A percentile compares a stretch with the other conserved stretches of the same genome.
phyloP scores from a whole-genome alignment of 1,139 yeast genomes.

The Suhomyces bokatorum region DNA sequence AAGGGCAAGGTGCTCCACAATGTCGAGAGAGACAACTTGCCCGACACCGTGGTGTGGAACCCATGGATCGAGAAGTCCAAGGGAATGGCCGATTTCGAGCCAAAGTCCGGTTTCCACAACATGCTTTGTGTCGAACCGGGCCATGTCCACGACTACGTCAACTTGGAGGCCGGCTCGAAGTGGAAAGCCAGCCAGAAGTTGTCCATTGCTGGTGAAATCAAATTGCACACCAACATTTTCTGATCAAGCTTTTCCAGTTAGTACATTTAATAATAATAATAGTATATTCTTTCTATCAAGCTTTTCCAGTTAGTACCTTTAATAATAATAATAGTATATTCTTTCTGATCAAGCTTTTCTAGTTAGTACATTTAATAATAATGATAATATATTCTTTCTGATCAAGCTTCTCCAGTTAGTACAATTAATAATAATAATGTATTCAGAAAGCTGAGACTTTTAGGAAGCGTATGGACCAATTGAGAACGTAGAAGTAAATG shows the following conservation, averaged over 20 bases:
- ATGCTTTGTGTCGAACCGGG: slow-evolving; percentile 98
- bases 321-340: too few relatives aligned
- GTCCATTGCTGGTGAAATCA: slow-evolving; percentile 44
- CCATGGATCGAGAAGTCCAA: slow-evolving; percentile 86
- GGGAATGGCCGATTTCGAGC: slow-evolving; percentile 84
- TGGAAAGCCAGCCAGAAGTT: slow-evolving; percentile 58
- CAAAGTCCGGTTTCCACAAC: slow-evolving; percentile 75
- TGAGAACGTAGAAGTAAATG: too few relatives aligned
- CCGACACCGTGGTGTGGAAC: slow-evolving; percentile 96
- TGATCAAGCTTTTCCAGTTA: slow-evolving; percentile 7
- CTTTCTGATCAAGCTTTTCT: slow-evolving; percentile 17
- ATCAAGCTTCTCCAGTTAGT: too few relatives aligned
- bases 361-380: too few relatives aligned
- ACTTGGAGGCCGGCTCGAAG: slow-evolving; percentile 61
- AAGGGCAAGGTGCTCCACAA: slow-evolving; percentile 70
- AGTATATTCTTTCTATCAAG: too few relatives aligned
- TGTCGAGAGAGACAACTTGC: slow-evolving; percentile 63
- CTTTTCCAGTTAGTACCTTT: too few relatives aligned
- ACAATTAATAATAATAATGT: too few relatives aligned
- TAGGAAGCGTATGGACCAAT: too few relatives aligned
- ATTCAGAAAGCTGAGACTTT: too few relatives aligned
- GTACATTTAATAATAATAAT: too few relatives aligned
- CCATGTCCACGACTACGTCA: slow-evolving; percentile 66
- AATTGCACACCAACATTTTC: slow-evolving; percentile 45
- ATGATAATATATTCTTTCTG: slow-evolving; percentile 17